Evolutionary conservation across 441 rosid genomes (phyloP).

Genomic region (Bruguiera hainesii): DNA sequence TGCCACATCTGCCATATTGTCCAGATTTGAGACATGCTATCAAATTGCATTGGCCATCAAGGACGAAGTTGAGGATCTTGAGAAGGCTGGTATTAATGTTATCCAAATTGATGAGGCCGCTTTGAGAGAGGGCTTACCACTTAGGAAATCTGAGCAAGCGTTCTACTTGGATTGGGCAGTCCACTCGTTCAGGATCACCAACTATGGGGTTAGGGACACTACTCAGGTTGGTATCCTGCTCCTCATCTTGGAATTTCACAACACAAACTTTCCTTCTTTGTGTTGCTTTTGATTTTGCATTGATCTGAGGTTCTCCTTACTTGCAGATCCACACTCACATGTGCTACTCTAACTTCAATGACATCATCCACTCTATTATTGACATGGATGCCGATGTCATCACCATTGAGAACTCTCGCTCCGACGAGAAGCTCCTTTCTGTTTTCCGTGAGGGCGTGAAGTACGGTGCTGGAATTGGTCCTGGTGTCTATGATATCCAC

Average conservation of each 20-base stretch:
- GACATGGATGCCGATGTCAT: slow-evolving; percentile 98
- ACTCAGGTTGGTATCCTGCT: slow-evolving; percentile 57
- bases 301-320: neutral
- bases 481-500: slow-evolving; percentile 96
- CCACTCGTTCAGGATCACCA: slow-evolving; percentile 97
- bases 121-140: slow-evolving; percentile 87
- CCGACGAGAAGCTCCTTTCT: slow-evolving; percentile 93
- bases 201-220: slow-evolving; percentile 76
- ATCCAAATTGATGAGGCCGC: slow-evolving; percentile 98
- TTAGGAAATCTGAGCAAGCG: slow-evolving; percentile 91
- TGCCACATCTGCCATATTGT: slow-evolving; percentile 10
- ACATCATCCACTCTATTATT: slow-evolving; percentile 90
- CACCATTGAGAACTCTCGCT: slow-evolving; percentile 96
- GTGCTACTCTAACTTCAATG: slow-evolving; percentile 98
- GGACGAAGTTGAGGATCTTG: slow-evolving; percentile 97
- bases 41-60: slow-evolving; percentile 98
- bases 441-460: slow-evolving; percentile 99
- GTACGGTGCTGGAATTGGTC: slow-evolving; percentile 97
- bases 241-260: neutral
- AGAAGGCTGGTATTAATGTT: slow-evolving; percentile 83
- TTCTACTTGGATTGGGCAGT: slow-evolving; percentile 99
- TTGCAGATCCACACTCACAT: slow-evolving; percentile 94
- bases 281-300: neutral
- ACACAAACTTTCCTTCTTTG: neutral
- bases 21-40: slow-evolving; percentile 89